phyloP scores from a whole-genome alignment of 495 filamentous ascomycete species.

The Aspergillus taichungensis region DNA sequence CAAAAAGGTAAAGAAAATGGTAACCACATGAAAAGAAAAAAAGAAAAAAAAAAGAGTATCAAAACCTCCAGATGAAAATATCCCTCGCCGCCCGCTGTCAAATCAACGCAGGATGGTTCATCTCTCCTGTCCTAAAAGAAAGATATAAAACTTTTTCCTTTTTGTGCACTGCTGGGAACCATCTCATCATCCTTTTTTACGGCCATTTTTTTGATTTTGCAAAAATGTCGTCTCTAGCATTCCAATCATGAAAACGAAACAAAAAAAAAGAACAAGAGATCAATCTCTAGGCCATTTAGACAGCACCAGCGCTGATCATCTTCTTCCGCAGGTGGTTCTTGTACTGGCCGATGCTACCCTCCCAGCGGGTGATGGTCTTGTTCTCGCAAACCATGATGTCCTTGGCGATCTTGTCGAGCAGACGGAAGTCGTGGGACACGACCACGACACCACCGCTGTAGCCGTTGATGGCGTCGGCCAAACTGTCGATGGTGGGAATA shows the following conservation, averaged over 20 bases:
- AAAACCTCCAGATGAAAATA: neutral
- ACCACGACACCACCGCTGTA: conserved; percentile 96
- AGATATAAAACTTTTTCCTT: conserved; percentile 7
- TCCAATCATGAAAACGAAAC: conserved; percentile 26
- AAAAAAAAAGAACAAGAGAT: conserved; percentile 6
- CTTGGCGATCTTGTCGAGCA: conserved; percentile 99
- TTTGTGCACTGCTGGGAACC: conserved; percentile 10
- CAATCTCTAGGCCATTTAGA: conserved; percentile 21
- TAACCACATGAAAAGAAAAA: conserved; percentile 12
- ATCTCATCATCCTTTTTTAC: conserved; percentile 24
- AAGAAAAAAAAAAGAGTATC: conserved; percentile 8
- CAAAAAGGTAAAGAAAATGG: conserved; percentile 11
- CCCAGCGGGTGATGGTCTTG: conserved; percentile 82
- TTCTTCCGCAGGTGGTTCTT: conserved; percentile 99
- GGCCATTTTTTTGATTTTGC: conserved; percentile 8
- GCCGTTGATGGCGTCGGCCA: conserved; percentile 95
- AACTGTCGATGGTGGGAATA: conserved; percentile 96
- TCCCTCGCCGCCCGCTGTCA: conserved; percentile 1
- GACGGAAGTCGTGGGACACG: conserved; percentile 95
- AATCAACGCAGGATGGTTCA: conserved; percentile 10
- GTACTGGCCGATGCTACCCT: conserved; percentile 84
- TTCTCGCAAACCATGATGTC: conserved; percentile 99
- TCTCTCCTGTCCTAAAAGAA: conserved; percentile 11
- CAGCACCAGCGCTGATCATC: conserved; percentile 57
- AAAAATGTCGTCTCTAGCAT: conserved; percentile 33